A percentile compares a stretch with the other conserved stretches of the same genome.
phyloP scores from a whole-genome alignment of 345 rosid genomes.

The Eucalyptus pumila region DNA sequence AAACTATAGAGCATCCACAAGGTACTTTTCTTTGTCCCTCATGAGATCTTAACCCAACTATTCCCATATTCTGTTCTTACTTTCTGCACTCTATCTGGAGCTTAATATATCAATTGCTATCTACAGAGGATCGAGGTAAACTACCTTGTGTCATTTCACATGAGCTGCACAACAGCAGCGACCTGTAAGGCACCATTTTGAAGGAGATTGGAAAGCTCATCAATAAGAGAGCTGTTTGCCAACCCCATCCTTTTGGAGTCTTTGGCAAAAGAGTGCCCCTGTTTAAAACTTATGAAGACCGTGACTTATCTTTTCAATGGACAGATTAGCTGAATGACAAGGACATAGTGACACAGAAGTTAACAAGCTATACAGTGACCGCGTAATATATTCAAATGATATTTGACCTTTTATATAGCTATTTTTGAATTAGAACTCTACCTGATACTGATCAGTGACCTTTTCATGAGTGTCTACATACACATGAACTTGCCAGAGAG shows the following conservation, averaged over 20 bases:
- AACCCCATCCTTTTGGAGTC: slow-evolving; percentile 98
- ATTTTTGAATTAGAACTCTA: background rate
- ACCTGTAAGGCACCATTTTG: slow-evolving; percentile 67
- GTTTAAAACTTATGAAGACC: slow-evolving; percentile 84
- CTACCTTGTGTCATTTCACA: slow-evolving; percentile 13
- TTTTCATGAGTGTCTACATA: slow-evolving; percentile 83
- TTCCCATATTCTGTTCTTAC: background rate
- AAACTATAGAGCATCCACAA: background rate
- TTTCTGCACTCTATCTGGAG: background rate
- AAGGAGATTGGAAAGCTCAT: slow-evolving; percentile 80
- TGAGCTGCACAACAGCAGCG: slow-evolving; percentile 83
- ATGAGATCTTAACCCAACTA: background rate
- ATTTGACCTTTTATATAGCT: background rate
- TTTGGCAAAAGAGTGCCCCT: slow-evolving; percentile 87
- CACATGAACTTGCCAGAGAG: slow-evolving; percentile 47
- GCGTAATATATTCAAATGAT: background rate
- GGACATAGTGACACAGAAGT: background rate
- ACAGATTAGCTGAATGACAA: slow-evolving; percentile 49
- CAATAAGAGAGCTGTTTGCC: slow-evolving; percentile 78
- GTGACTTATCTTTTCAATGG: slow-evolving; percentile 90
- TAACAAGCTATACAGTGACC: background rate
- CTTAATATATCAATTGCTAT: background rate
- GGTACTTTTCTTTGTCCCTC: background rate
- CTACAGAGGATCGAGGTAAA: background rate
- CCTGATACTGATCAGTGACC: slow-evolving; percentile 94